A percentile compares a stretch with the other conserved stretches of the same genome.
phyloP scores from a whole-genome alignment of 2,329 filamentous ascomycete species.

The Phialocephala sp. region DNA sequence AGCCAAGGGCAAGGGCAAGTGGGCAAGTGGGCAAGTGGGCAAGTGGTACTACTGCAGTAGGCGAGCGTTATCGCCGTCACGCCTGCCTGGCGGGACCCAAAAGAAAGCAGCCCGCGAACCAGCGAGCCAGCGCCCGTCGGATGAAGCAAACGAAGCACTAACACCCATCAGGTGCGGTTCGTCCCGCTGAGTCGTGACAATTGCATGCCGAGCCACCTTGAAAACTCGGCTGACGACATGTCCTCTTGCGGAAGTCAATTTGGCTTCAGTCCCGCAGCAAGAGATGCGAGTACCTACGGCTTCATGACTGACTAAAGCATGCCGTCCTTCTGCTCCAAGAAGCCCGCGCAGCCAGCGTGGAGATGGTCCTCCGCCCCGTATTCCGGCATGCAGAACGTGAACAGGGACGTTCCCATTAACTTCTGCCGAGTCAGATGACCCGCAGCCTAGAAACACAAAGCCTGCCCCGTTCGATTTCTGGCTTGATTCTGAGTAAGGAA shows the following conservation, averaged over 20 bases:
- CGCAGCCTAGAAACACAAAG: constrained; percentile 1
- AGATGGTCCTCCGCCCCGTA: not conserved
- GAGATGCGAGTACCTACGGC: not conserved
- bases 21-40: no score
- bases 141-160: not conserved
- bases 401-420: not conserved
- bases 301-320: constrained; percentile 6
- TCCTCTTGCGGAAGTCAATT: not conserved
- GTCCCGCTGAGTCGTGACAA: not conserved
- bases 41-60: no score
- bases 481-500: not conserved
- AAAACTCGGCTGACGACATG: not conserved
- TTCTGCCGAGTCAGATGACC: constrained; percentile 5
- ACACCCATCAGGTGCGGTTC: constrained; percentile 3
- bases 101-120: not conserved
- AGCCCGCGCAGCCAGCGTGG: not conserved
- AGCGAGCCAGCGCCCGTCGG: no score
- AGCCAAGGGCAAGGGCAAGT: not conserved
- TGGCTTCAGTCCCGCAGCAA: not conserved
- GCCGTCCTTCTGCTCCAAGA: not conserved
- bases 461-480: not conserved
- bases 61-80: not conserved
- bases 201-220: not conserved
- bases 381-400: not conserved
- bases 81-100: not conserved